Base-by-base conservation (phyloP, 1,284 basidiomycete genomes). In the Sphagnurus paluster region DNA sequence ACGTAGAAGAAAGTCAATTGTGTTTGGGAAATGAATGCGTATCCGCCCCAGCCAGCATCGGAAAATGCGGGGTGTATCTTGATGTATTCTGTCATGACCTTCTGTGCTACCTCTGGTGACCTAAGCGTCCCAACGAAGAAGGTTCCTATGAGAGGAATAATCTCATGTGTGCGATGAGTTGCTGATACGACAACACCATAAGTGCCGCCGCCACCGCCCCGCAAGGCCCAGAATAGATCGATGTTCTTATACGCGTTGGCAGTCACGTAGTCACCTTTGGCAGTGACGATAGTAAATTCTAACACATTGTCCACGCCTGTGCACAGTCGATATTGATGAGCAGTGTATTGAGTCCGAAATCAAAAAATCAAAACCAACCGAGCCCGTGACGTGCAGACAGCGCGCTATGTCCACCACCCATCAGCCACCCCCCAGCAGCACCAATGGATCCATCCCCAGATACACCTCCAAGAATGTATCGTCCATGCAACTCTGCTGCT, bases 151-250 rank as follows among this genome's bases (percentile, higher is more conserved):
- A 68, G 34, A 1, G 72, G 67, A 8, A 61, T 44, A 4, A 49
- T 29, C 1, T 66, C 65, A 35, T 70, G 68, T 0, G 72, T 68
- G 13, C 55, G 53, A 57, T 69, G 69, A 1, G 70, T 73, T n/a
- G 68, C 68, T 6, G 66, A 66, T 29, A 63, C 65, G 9, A 75
- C 62, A 36, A 76, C 61, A 28, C 70, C 73, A 44, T 61, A 76
- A 8, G 69, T 74, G 3, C 70, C 62, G 3, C 72, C 74, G 1
- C 77, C 76, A 1, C 77, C 76, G 1, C 77, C 77, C 19, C 73
- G 68, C 41, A 79, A 55, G 0, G 76, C 75, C 69, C 74, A 79
- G 59, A 77, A 80, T 4, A 79, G 58, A 46, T 74, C 69, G 0
- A 61, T 3, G 52, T 74, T 61, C n/a, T 59, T 50, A 48, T 64